Evolutionary conservation across 495 filamentous ascomycete genomes (phyloP).

Genomic region (Neurospora sp.): DNA sequence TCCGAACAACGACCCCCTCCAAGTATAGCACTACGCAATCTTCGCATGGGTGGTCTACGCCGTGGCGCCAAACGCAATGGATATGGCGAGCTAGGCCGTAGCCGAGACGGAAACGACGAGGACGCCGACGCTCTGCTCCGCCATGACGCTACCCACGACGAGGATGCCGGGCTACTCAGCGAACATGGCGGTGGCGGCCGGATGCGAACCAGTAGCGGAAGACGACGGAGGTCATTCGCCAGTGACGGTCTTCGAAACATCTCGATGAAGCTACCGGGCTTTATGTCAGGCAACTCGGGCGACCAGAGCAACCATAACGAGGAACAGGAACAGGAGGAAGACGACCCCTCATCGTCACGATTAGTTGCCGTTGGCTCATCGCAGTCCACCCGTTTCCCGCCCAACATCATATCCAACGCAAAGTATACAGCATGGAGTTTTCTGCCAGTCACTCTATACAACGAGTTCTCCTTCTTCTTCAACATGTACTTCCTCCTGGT

Average conservation of each 20-base stretch:
- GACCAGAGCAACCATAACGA: slow-evolving; percentile 24
- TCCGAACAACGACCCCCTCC: slow-evolving; percentile 33
- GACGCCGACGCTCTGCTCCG: slow-evolving; percentile 48
- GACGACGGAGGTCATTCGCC: slow-evolving; percentile 23
- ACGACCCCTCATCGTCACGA: slow-evolving; percentile 43
- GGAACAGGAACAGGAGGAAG: slow-evolving; percentile 32
- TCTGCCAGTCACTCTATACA: slow-evolving; percentile 85
- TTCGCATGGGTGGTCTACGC: slow-evolving; percentile 51
- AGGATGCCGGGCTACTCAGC: slow-evolving; percentile 56
- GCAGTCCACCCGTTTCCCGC: slow-evolving; percentile 52
- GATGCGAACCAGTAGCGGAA: slow-evolving; percentile 9
- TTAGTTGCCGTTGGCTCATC: slow-evolving; percentile 38
- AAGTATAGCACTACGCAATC: slow-evolving; percentile 58
- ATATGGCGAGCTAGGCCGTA: slow-evolving; percentile 50
- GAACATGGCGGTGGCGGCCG: slow-evolving; percentile 19
- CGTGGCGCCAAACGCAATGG: slow-evolving; percentile 38
- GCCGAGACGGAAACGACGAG: slow-evolving; percentile 42
- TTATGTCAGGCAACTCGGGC: slow-evolving; percentile 31
- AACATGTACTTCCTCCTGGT: slow-evolving; percentile 98
- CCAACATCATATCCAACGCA: slow-evolving; percentile 87
- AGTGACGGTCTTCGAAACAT: slow-evolving; percentile 26
- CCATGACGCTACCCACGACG: slow-evolving; percentile 44
- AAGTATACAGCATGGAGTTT: slow-evolving; percentile 98
- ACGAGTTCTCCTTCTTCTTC: slow-evolving; percentile 99
- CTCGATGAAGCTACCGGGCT: slow-evolving; percentile 39